Conservation (phyloP, 306 rosid species). For the Inga leiocalycina region DNA sequence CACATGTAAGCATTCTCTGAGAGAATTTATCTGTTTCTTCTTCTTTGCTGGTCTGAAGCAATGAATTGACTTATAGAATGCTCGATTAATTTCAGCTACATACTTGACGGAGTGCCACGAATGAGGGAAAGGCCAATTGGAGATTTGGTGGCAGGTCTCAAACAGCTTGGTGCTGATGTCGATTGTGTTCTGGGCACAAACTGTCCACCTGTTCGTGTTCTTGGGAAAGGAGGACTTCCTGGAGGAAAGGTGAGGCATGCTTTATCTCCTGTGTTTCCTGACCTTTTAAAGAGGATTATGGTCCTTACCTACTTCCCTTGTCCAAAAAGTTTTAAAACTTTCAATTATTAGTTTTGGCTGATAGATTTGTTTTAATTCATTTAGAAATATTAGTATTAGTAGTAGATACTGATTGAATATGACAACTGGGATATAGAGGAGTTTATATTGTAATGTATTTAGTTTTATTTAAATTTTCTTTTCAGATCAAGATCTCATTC, state of each 20-base stretch:
- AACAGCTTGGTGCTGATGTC: slow-evolving; percentile 95
- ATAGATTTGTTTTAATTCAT: neutral
- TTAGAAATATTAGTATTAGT: neutral
- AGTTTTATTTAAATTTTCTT: neutral
- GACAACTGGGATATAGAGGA: neutral
- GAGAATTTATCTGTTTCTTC: neutral
- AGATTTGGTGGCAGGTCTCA: slow-evolving; percentile 90
- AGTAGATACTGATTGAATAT: neutral
- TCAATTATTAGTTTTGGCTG: neutral
- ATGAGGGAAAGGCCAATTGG: slow-evolving; percentile 99
- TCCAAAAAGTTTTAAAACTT: neutral
- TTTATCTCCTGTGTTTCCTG: slow-evolving; percentile 9
- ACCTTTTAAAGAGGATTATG: neutral
- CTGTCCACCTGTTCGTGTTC: slow-evolving; percentile 93
- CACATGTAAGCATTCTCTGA: slow-evolving; percentile 2
- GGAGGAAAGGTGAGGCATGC: slow-evolving; percentile 85
- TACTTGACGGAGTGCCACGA: slow-evolving; percentile 98
- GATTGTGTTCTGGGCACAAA: slow-evolving; percentile 94
- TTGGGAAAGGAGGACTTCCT: slow-evolving; percentile 98
- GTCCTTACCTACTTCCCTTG: neutral
- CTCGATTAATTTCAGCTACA: slow-evolving; percentile 57
- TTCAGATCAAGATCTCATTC: neutral
- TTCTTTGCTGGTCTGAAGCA: neutral
- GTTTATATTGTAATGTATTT: neutral
- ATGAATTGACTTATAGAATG: slow-evolving; percentile 17